Evolutionary conservation across 768 basidiomycete genomes (phyloP), one percentile per base, ranked within the genome.

Genomic region (Ramaria rubella): DNA sequence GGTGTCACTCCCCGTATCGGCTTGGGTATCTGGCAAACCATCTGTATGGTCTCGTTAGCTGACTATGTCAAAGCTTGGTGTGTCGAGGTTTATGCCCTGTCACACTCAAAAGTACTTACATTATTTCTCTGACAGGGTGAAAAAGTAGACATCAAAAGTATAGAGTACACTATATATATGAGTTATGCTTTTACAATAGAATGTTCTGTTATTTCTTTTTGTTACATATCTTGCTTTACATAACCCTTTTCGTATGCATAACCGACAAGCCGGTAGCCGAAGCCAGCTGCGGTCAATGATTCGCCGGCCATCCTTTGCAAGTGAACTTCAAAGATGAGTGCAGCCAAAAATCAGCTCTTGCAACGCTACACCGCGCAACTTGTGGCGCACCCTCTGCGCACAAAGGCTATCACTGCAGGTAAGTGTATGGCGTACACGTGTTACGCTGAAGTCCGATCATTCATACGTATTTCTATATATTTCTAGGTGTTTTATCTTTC

Each of bases 1-100:
- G 96, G 96, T 64, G 95, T 99, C 21, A 91, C 94, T 0, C 96
- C 96, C 58, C 90, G 96, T 58, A 91, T 99, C 65, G 96, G 83
- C 60, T 83, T 99, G 59, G 94, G 95, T 59, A 81, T 95, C 68
- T 96, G 93, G 93, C 93, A 96, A 73, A 96, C 93, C 6, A 79
- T 97, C 63, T 99, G 96, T 79, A 99, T 99, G 95, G 95, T 98
- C 63, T 94, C 91, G 21, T 87, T 97, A 61, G 94, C 94, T 19
- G 94, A 97, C 73, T 94, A 94, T 67, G 94, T 97, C 61, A 95
- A 94, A 70, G 78, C 74, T 56, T 93, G 90, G 87, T 87, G 60
- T 33, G 73, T 68, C 9, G 29, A 24, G 2, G 42, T 36, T 42
- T 34, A 24, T 46, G 40, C 38, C 3, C 8, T 4, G 24, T 19